Conservation (phyloP, 2,329 filamentous ascomycete species). For the Blastomyces emzantsi region DNA sequence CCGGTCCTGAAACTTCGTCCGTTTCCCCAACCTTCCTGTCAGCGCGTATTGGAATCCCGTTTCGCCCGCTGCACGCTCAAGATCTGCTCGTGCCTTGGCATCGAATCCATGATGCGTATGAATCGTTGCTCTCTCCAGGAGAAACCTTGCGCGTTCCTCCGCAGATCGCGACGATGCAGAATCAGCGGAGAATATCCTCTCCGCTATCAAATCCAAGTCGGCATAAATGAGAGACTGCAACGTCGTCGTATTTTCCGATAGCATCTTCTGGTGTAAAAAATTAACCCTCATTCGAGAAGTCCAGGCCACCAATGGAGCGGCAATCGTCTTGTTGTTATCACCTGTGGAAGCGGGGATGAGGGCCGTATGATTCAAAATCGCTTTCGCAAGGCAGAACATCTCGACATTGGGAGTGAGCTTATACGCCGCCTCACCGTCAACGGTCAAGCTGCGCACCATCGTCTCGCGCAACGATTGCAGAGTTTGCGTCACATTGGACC, state of each 20-base stretch:
- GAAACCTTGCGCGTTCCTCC: slow-evolving; percentile 56
- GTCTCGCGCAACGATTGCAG: slow-evolving; percentile 43
- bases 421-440: slow-evolving; percentile 83
- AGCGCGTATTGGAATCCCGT: slow-evolving; percentile 73
- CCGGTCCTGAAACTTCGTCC: slow-evolving; percentile 37
- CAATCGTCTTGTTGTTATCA: slow-evolving; percentile 26
- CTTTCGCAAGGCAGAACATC: slow-evolving; percentile 67
- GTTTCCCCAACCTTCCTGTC: slow-evolving; percentile 73
- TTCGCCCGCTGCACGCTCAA: slow-evolving; percentile 57
- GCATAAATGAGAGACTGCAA: slow-evolving; percentile 53
- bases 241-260: slow-evolving; percentile 53
- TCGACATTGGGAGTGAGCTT: slow-evolving; percentile 74
- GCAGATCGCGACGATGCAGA: slow-evolving; percentile 21
- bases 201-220: slow-evolving; percentile 47
- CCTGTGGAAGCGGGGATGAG: slow-evolving; percentile 20
- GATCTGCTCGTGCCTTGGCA: slow-evolving; percentile 59
- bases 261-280: slow-evolving; percentile 60
- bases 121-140: slow-evolving; percentile 74
- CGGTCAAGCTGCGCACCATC: slow-evolving; percentile 60
- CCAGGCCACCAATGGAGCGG: slow-evolving; percentile 33
- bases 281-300: slow-evolving; percentile 65
- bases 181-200: slow-evolving; percentile 24
- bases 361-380: slow-evolving; percentile 43
- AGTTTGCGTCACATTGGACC: slow-evolving; percentile 11
- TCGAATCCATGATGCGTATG: slow-evolving; percentile 79